Base-by-base conservation (phyloP, 495 filamentous ascomycete genomes). In the Eremomyces bilateralis region DNA sequence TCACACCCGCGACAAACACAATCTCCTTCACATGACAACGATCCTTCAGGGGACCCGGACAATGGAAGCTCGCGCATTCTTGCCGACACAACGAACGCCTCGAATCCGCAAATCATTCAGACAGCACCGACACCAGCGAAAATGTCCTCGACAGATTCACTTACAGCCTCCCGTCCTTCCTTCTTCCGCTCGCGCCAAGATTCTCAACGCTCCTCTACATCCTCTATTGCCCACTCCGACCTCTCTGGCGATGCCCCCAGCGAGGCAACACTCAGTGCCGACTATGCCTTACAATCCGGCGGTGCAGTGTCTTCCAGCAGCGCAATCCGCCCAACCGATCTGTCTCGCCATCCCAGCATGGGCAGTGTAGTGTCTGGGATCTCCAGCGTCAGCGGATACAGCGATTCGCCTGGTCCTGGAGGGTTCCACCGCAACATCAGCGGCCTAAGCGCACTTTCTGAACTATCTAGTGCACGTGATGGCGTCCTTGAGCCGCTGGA, bases 341-440 rank as follows among this genome's bases (percentile, higher is more conserved):
- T 91, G 31, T 75, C 78, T 15, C 62, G 88, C 32, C 71, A 83
- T 8, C 74, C 83, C 21, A 94, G 84, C 49, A 65, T 95, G 35
- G 88, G 88, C 8, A 94, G 84, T 44, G 82, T 94, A 61, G 80
- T 79, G n/a, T 93, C 83, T 12, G 83, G 80, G 1, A 67, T 92
- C 16, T 84, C 84, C 15, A 76, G 74, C 13, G 65, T 72, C 37
- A 70, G 70, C 34, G 80, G 83, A 34, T 38, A 41, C 13, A 39
- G 64, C 62, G 35, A 60, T 57, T 31, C 48, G 48, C n/a, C n/a
- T n/a, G n/a, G n/a, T n/a, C n/a, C 37, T 47, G 56, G 12, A 59
- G 20, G 33, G 38, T 22, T 45, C 37, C 37, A 46, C 27, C 34
- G 37, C 21, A 51, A 48, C 38, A 45, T 53, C 46, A 57, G 63